Percentiles rank a stretch among this genome's conserved stretches.
Conservation (phyloP, 371 early-diverging fungal species). For the Rhizomucor pusillus region DNA sequence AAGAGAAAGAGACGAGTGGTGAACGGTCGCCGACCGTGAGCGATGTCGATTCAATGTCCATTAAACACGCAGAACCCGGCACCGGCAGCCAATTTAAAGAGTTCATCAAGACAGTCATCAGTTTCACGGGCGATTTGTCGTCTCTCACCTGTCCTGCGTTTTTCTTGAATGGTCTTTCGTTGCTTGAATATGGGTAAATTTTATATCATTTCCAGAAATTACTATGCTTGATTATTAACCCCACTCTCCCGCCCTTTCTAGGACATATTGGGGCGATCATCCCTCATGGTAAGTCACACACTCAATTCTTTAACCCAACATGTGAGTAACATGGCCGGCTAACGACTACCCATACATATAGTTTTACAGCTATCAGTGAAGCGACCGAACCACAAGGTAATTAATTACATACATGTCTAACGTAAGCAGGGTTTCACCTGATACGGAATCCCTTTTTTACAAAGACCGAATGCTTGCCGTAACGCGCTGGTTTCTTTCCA, state of each 20-base stretch:
- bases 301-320: too few relatives aligned
- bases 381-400: constrained; percentile 53
- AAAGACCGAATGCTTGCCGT: constrained; percentile 66
- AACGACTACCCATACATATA: neutral
- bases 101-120: constrained; percentile 62
- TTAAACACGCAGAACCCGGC: constrained; percentile 38
- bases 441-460: neutral
- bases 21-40: constrained; percentile 30
- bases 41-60: constrained; percentile 40
- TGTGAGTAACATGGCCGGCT: too few relatives aligned
- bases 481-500: constrained; percentile 75
- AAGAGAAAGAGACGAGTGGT: constrained; percentile 3
- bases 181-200: constrained; percentile 75
- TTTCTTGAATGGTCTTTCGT: constrained; percentile 68
- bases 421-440: neutral
- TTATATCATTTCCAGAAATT: neutral
- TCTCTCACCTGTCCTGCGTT: constrained; percentile 78
- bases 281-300: constrained; percentile 24
- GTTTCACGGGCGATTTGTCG: constrained; percentile 80
- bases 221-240: neutral
- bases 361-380: constrained; percentile 42
- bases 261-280: constrained; percentile 41
- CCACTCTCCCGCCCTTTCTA: constrained; percentile 3
- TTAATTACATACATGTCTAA: neutral
- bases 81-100: constrained; percentile 47